Evolutionary conservation across 139 green algal genomes (phyloP), one percentile per base, ranked within the genome.

Genomic region (Choricystis sp.): DNA sequence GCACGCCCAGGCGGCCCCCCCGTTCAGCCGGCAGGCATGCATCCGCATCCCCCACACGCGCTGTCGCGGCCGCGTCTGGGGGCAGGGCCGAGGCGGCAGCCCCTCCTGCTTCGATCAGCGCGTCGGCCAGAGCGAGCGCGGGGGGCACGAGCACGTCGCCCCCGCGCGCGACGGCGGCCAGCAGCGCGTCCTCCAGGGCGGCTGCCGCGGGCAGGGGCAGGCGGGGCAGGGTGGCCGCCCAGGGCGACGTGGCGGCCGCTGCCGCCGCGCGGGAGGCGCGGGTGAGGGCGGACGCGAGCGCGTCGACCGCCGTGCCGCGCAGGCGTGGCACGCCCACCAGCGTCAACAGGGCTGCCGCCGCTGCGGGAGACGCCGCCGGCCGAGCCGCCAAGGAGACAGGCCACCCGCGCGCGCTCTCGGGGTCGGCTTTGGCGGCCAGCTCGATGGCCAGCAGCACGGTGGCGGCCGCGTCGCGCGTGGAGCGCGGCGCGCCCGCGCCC

Each of bases 101-200:
- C 25, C 29, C 52, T 3, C 58, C 59, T 1, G 63, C 62, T 49
- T 68, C 64, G 1, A 75, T 55, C 1, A 67, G 59, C 2, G 27
- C 14, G 23, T 63, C 59, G 22, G 64, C 69, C 19, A 69, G 29
- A n/a, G 49, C 20, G 20, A 49, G 30, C 40, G 67, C 64, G 2
- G 69, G 49, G 30, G 66, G 63, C 24, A 67, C 64, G 4, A 66
- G 49, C 29, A 27, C 49, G 0, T 24, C 64, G 56, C 66, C 49
- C 16, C 61, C 66, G 49, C 65, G 62, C 23, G 56, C 49, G 3
- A 49, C 56, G 31, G 31, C 69, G 22, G 48, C 29, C 57, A 74
- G 31, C 57, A 74, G 59, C 5, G 63, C 31, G 19, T 23, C 31
- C 19, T 59, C 23, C 29, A 74, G 49, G 2, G 57, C 69, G 21